Evolutionary conservation across 2,329 filamentous ascomycete species (phyloP).

Genomic region (Chaetomiaceae sp.): DNA sequence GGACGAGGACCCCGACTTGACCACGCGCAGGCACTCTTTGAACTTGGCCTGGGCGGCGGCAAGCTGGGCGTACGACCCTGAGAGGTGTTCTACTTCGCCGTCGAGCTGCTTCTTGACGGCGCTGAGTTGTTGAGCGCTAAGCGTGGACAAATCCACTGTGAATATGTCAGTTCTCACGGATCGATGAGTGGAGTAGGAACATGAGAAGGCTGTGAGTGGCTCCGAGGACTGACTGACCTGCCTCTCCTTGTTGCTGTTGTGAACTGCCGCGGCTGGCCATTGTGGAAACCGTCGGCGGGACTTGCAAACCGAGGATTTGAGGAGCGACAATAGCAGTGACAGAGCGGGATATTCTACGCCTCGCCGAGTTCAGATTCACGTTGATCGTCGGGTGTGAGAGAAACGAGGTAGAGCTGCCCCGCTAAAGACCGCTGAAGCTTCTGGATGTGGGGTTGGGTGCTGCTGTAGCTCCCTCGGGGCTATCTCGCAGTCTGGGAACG

Average conservation of each 20-base stretch:
- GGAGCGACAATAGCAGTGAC: too few relatives aligned
- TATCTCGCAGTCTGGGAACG: not conserved
- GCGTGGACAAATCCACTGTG: conserved; percentile 60
- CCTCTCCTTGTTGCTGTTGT: conserved; percentile 14
- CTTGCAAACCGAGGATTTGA: not conserved
- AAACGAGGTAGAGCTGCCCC: conserved; percentile 5
- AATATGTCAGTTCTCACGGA: not conserved
- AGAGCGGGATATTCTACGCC: too few relatives aligned
- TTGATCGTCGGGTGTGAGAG: not conserved
- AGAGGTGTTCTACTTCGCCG: conserved; percentile 91
- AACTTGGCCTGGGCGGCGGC: conserved; percentile 89
- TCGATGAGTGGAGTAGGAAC: not conserved
- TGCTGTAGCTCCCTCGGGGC: not conserved
- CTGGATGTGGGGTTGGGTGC: conserved; percentile 1
- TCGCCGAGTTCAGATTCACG: not conserved
- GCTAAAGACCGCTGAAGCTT: not conserved
- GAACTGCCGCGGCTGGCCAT: conserved; percentile 16
- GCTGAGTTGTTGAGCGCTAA: conserved; percentile 78
- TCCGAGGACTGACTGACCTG: conserved; percentile 10
- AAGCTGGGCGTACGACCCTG: conserved; percentile 80
- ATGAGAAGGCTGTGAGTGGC: too few relatives aligned
- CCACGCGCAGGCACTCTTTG: conserved; percentile 76
- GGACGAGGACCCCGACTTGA: conserved; percentile 41
- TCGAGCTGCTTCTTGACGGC: conserved; percentile 95
- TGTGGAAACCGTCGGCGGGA: not conserved